A percentile compares a stretch with the other conserved stretches of the same genome.
These are phyloP conservation scores for Malassezia furfur DNA, from an alignment of 1,284 basidiomycete genomes.

Conservation along the genomic window DNA sequence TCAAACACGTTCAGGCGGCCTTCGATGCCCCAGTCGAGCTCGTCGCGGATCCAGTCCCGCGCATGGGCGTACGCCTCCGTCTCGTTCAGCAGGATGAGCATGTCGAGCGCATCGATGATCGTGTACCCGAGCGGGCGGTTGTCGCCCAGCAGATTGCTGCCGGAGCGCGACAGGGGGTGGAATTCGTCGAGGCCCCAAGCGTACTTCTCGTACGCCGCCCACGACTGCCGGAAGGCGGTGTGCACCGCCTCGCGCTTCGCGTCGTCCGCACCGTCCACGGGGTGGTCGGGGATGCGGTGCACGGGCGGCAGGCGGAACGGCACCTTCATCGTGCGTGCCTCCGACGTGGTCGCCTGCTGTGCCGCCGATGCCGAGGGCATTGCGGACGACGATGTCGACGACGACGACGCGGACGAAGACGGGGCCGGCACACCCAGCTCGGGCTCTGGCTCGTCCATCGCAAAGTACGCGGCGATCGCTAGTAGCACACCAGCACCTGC, in stretches of 20 bases:
- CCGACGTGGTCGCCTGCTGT: too few species aligned
- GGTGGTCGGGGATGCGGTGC: slow-evolving; percentile 22
- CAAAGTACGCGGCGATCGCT: background rate
- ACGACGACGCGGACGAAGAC: too few species aligned
- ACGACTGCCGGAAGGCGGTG: slow-evolving; percentile 38
- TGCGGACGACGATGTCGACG: too few species aligned
- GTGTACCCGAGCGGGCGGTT: slow-evolving; percentile 33
- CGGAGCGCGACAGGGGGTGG: slow-evolving; percentile 35
- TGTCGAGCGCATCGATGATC: slow-evolving; percentile 55
- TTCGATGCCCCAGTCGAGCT: slow-evolving; percentile 67
- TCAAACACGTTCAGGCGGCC: slow-evolving; percentile 83
- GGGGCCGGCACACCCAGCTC: too few species aligned
- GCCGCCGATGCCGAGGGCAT: too few species aligned
- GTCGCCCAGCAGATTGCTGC: slow-evolving; percentile 33
- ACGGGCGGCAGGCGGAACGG: slow-evolving; percentile 24
- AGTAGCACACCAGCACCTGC: background rate
- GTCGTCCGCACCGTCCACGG: slow-evolving; percentile 23
- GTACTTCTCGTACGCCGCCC: slow-evolving; percentile 38
- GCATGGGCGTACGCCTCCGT: slow-evolving; percentile 69
- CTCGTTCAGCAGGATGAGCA: slow-evolving; percentile 74
- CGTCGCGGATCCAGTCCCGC: slow-evolving; percentile 63
- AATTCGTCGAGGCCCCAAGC: slow-evolving; percentile 47
- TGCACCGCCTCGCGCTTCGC: slow-evolving; percentile 26
- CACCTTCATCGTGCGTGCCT: slow-evolving; percentile 1
- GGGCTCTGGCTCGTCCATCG: too few species aligned